Evolutionary conservation across 2,329 filamentous ascomycete genomes (phyloP).

Genomic region (Aspergillus quadrilineatus): DNA sequence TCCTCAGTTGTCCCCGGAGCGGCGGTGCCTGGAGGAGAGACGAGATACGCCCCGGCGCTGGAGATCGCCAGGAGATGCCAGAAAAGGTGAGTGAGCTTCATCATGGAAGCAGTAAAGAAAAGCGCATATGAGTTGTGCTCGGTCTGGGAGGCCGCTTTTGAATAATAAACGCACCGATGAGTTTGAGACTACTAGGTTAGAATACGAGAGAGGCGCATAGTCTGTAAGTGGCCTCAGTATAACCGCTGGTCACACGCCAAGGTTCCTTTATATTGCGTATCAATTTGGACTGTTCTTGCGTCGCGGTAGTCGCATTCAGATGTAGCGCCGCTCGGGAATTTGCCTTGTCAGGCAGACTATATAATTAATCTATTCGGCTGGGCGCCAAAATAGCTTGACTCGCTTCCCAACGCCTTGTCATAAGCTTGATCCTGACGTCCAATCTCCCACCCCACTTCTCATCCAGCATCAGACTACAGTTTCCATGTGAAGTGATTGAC

Average conservation of each 20-base stretch:
- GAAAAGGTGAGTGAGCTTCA: background rate
- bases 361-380: background rate
- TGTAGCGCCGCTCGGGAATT: background rate
- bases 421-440: background rate
- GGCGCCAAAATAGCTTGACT: background rate
- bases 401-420: background rate
- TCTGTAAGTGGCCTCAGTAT: background rate
- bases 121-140: no score
- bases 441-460: background rate
- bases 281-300: background rate
- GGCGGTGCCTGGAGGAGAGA: background rate
- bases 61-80: background rate
- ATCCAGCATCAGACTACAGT: no score
- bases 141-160: no score
- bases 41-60: background rate
- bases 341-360: background rate
- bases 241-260: background rate
- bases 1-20: background rate
- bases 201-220: background rate
- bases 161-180: background rate
- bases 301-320: background rate
- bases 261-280: background rate
- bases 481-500: background rate
- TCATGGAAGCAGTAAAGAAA: background rate
- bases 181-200: background rate